Evolutionary conservation across 305 asterid species (phyloP).

Genomic region (Coffea humblotiana): DNA sequence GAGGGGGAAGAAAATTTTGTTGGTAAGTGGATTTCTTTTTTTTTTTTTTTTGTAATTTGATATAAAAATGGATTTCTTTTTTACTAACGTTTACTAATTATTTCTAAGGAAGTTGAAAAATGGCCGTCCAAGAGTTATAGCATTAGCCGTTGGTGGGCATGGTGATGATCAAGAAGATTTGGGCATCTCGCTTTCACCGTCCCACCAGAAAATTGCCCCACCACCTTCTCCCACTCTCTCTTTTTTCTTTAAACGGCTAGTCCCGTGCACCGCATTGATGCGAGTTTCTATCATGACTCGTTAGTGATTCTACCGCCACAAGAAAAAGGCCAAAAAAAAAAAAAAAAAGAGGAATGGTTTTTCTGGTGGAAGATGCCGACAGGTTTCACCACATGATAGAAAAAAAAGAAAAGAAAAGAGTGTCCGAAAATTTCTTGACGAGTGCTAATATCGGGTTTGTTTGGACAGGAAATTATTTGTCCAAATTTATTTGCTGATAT

Average conservation of each 20-base stretch:
- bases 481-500: too few species aligned
- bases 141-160: background rate
- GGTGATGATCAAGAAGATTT: background rate
- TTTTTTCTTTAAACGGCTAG: constrained; percentile 8
- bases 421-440: too few species aligned
- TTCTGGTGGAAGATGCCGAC: background rate
- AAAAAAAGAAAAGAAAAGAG: too few species aligned
- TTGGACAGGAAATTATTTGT: too few species aligned
- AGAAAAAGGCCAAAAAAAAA: background rate
- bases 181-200: background rate
- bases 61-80: background rate
- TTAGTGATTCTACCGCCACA: background rate
- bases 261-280: background rate
- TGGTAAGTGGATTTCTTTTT: background rate
- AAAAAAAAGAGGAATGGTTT: background rate
- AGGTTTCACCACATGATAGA: background rate
- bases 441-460: too few species aligned
- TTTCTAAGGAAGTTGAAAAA: background rate
- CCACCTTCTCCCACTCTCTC: background rate
- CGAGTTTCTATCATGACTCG: background rate
- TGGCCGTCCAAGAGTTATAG: background rate
- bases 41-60: background rate
- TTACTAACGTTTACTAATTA: background rate
- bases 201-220: background rate
- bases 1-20: background rate